Evolutionary conservation across 2,329 filamentous ascomycete species (phyloP), one percentile per base, ranked within the genome.

Genomic region (Polytolypa hystricis): DNA sequence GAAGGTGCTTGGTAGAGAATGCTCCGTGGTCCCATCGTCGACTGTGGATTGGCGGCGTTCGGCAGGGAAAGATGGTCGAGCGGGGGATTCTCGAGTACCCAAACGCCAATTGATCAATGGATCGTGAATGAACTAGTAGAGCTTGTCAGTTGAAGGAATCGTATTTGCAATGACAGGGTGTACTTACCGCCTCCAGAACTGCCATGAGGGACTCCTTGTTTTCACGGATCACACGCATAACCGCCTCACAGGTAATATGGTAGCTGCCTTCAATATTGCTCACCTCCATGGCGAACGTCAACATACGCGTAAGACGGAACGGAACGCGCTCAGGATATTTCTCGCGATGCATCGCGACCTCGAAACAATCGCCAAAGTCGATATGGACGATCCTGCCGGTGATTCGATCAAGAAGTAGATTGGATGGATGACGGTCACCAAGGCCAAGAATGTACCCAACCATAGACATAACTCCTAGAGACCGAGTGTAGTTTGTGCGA

Each of bases 171-270:
- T 17, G 11, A 26, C 46, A 8, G 16, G 11, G 17, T 38, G 17
- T 35, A 79, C 83, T 77, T 74, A 91, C 84, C 47, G 91, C 91
- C 73, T 99, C 91, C 38, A 98, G 68, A 14, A 99, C 91, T 19
- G 91, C 91, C 84, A 98, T 95, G 41, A 99, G 74, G 28, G 86
- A 94, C 65, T 98, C 91, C 64, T 98, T 98, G 62, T 98, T 98
- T 48, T 91, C 86, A 39, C 91, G 73, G 46, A 99, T 68, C 10
- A 99, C 87, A 42, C 91, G 77, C 91, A 99, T 99, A 34, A 95
- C 89, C 50, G 94, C 87, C 63, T 98, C 93, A 51, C 89, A 98
- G 4, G 91, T 96, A 40, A 94, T 96, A 42, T 93, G 79, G 71
- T 94, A 99, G 62, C 85, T 94, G 50, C 91, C 91, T 61, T 98